phyloP scores from a whole-genome alignment of 129 eudicot species.

The Arctium minus region DNA sequence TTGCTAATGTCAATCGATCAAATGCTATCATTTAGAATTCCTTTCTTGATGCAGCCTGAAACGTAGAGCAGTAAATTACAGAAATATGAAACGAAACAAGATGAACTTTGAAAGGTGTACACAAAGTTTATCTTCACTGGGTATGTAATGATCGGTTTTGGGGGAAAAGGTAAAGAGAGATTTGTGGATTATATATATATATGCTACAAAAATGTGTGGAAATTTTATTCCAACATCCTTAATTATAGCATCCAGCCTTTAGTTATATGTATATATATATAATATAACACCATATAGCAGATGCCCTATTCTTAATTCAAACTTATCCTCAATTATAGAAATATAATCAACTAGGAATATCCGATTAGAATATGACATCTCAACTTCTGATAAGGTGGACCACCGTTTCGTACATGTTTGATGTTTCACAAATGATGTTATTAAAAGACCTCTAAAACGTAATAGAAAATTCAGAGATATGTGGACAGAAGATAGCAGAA shows the following conservation, averaged over 20 bases:
- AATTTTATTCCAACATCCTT: neutral
- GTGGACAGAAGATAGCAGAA: neutral
- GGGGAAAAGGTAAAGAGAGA: neutral
- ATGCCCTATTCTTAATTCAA: neutral
- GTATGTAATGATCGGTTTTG: neutral
- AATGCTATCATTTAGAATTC: no score
- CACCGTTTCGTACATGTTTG: slow-evolving; percentile 3
- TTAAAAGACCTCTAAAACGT: neutral
- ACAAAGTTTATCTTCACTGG: neutral
- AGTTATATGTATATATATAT: neutral
- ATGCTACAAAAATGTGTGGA: neutral
- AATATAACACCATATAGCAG: neutral
- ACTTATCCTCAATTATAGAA: neutral
- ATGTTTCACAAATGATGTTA: neutral
- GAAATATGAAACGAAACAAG: neutral
- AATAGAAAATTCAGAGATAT: neutral
- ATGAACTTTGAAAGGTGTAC: neutral
- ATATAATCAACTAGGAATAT: neutral
- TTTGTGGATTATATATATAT: neutral
- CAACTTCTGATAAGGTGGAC: slow-evolving; percentile 38
- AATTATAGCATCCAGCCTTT: neutral
- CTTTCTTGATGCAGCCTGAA: neutral
- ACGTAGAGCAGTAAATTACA: neutral
- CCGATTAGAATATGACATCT: slow-evolving; percentile 25
- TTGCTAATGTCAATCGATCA: no score